Evolutionary conservation across 2,329 filamentous ascomycete genomes (phyloP).

Genomic region (Xylaria hypoxylon): DNA sequence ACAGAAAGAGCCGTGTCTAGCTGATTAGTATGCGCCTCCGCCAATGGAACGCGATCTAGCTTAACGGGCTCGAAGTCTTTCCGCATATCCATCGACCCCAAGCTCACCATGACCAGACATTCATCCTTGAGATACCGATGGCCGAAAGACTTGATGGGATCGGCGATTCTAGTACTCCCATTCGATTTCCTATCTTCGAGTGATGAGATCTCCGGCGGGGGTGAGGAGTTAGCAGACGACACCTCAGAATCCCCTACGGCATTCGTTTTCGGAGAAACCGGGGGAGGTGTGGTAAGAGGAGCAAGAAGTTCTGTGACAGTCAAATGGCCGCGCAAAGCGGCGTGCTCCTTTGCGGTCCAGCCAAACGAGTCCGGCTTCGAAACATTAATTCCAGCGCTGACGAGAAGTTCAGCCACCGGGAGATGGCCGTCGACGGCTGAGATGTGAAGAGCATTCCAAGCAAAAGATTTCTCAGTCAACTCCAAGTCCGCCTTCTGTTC

Average conservation of each 20-base stretch:
- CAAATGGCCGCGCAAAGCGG: slow-evolving; percentile 88
- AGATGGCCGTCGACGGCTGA: slow-evolving; percentile 90
- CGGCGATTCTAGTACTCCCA: slow-evolving; percentile 65
- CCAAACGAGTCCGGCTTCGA: slow-evolving; percentile 84
- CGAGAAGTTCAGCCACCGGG: slow-evolving; percentile 78
- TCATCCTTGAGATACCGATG: slow-evolving; percentile 93
- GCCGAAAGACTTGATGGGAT: slow-evolving; percentile 94
- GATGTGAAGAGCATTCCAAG: slow-evolving; percentile 96
- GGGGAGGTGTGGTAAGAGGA: slow-evolving; percentile 58
- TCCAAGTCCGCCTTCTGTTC: slow-evolving; percentile 81
- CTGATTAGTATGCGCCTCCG: slow-evolving; percentile 90
- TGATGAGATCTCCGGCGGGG: slow-evolving; percentile 67
- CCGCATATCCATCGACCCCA: slow-evolving; percentile 94
- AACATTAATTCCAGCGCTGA: slow-evolving; percentile 81
- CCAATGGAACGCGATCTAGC: slow-evolving; percentile 87
- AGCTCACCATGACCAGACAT: slow-evolving; percentile 88
- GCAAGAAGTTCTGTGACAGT: slow-evolving; percentile 78
- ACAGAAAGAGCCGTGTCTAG: slow-evolving; percentile 94
- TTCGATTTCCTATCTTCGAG: slow-evolving; percentile 70
- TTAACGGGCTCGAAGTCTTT: slow-evolving; percentile 84
- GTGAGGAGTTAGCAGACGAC: slow-evolving; percentile 49
- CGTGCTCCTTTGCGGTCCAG: slow-evolving; percentile 95
- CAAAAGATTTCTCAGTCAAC: slow-evolving; percentile 83
- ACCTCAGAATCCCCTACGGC: slow-evolving; percentile 49
- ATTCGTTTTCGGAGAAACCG: slow-evolving; percentile 41